Base-by-base conservation (phyloP, 768 basidiomycete genomes). In the Tricholoma sp. region DNA sequence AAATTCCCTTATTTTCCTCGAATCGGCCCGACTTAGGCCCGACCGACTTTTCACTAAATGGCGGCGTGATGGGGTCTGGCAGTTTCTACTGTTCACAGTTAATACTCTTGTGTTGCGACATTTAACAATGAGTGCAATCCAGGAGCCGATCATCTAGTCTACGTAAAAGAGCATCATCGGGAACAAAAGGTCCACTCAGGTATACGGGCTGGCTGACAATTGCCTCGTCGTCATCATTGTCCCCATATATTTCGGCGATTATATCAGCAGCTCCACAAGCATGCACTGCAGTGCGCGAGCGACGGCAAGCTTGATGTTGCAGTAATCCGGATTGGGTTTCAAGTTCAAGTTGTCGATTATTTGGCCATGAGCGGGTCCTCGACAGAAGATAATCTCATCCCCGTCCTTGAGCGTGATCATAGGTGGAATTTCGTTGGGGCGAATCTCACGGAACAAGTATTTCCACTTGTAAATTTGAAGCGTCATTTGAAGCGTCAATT, bases 261-360 rank as follows among this genome's bases (percentile, higher is more conserved):
- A n/a, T n/a, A n/a, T n/a, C n/a, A n/a, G n/a, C n/a, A n/a, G n/a
- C 60, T 32, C 60, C 60, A 58, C 34, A 58, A 34, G 54, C 52
- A 52, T 58, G 54, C 52, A 55, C 9, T 16, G 31, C n/a, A n/a
- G n/a, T n/a, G n/a, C 57, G 2, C 60, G 57, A 34, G 60, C 57
- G 22, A 61, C 9, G 11, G 60, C 57, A 24, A 61, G 54, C 27
- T 58, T 22, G 16, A 61, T 16, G 45, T 61, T 61, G 54, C 60
- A 61, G 39, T 29, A 51, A 5, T 34, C 12, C 1, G 60, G 60
- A 37, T 61, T 51, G 35, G 60, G 60, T 14, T n/a, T n/a, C n/a
- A n/a, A n/a, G n/a, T n/a, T n/a, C n/a, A n/a, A n/a, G n/a, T 16
- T 18, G 14, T 29, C 16, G 34, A 53, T 39, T 21, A 8, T 16